Evolutionary conservation across 2,329 filamentous ascomycete species (phyloP).

Genomic region (Botrytis aclada): DNA sequence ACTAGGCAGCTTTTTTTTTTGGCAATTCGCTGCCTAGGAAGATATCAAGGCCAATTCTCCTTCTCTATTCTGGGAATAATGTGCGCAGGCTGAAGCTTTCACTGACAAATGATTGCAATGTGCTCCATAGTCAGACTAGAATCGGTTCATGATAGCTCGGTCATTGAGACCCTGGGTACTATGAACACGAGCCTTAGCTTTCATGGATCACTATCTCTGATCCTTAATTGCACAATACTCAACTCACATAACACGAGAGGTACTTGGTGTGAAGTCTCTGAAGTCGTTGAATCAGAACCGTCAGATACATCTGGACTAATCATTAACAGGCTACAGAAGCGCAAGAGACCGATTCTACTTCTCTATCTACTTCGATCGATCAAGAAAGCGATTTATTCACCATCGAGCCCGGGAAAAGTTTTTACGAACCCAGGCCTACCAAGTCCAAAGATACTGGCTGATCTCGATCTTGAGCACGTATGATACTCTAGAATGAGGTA

Average conservation of each 20-base stretch:
- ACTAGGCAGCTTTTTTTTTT: neutral
- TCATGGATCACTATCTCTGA: neutral
- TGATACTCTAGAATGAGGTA: neutral
- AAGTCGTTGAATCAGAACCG: neutral
- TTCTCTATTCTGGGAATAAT: neutral
- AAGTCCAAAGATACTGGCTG: neutral
- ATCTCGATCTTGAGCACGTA: neutral
- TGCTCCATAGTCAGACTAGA: neutral
- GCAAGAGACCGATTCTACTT: neutral
- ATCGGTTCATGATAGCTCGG: neutral
- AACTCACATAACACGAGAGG: neutral
- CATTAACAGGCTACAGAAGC: neutral
- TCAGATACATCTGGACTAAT: neutral
- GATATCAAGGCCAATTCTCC: neutral
- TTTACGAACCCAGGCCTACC: neutral
- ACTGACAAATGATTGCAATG: neutral
- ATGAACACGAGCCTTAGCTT: neutral
- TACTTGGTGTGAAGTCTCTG: neutral
- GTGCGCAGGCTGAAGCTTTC: neutral
- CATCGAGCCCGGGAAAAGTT: neutral
- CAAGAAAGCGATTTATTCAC: neutral
- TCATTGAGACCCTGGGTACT: neutral
- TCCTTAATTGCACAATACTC: neutral
- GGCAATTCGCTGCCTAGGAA: neutral
- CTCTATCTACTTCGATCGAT: neutral